phyloP scores from a whole-genome alignment of 2,329 filamentous ascomycete genomes.

The Verticillium albo-atrum region DNA sequence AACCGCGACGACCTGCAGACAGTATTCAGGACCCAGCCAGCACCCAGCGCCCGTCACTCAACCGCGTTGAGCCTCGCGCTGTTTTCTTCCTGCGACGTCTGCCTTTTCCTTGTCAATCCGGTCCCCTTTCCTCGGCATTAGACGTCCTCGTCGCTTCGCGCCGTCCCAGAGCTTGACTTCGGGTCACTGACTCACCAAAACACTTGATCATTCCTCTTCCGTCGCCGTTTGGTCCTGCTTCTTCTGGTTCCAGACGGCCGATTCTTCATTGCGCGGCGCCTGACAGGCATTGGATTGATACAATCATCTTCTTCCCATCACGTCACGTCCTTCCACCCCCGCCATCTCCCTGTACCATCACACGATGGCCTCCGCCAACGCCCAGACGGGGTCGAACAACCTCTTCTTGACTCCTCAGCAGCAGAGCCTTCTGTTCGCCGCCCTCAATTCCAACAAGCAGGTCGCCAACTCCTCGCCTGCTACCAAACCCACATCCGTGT shows the following conservation, averaged over 20 bases:
- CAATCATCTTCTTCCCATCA: background rate
- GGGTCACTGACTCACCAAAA: background rate
- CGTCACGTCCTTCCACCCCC: background rate
- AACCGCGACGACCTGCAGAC: background rate
- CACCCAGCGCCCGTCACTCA: background rate
- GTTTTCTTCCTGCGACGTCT: background rate
- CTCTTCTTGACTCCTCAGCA: conserved; percentile 73
- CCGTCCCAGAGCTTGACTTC: background rate
- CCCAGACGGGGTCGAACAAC: conserved; percentile 38
- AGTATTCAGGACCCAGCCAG: background rate
- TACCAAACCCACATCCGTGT: conserved; percentile 36
- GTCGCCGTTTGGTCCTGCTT: conserved; percentile 3
- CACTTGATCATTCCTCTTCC: background rate
- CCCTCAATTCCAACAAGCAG: conserved; percentile 66
- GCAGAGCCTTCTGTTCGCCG: conserved; percentile 70
- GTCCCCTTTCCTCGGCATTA: background rate
- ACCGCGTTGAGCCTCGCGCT: background rate
- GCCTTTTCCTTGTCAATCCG: too few relatives aligned
- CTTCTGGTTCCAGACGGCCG: conserved; percentile 1
- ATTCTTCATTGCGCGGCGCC: background rate
- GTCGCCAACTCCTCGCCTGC: conserved; percentile 26
- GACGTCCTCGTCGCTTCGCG: background rate
- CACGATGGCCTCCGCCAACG: conserved; percentile 47
- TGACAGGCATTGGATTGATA: background rate
- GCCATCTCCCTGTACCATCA: conserved; percentile 4